Percentiles rank a stretch among this genome's conserved stretches.
These are phyloP conservation scores for Mortierella claussenii DNA, from an alignment of 192 early-diverging fungal genomes.

Conservation along the genomic window DNA sequence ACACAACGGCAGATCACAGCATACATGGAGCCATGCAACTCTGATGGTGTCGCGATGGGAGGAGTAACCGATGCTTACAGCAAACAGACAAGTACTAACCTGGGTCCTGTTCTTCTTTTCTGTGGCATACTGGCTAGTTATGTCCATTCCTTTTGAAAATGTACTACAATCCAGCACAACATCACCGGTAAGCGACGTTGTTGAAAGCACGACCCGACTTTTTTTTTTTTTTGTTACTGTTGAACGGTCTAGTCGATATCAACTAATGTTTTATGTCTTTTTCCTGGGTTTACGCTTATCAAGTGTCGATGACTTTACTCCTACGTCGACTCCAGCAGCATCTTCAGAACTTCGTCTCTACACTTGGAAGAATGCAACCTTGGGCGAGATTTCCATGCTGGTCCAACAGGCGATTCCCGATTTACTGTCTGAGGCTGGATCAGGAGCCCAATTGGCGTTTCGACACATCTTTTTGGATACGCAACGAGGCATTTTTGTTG, in stretches of 20 bases:
- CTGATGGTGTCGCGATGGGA: not conserved
- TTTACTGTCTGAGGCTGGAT: constrained; percentile 5
- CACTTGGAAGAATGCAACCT: constrained; percentile 50
- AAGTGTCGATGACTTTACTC: constrained; percentile 25
- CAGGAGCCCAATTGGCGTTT: constrained; percentile 23
- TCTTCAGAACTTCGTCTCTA: constrained; percentile 35
- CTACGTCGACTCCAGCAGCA: constrained; percentile 14
- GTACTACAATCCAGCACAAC: constrained; percentile 29
- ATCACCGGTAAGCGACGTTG: constrained; percentile 16
- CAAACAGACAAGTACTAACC: not conserved
- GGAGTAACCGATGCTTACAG: not conserved
- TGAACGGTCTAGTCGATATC: not conserved
- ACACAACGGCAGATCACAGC: too few relatives aligned
- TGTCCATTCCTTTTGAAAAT: constrained; percentile 42
- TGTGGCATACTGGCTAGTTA: not conserved
- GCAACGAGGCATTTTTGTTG: constrained; percentile 9
- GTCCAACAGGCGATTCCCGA: constrained; percentile 44
- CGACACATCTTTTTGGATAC: constrained; percentile 36
- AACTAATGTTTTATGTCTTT: not conserved
- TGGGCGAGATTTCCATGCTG: constrained; percentile 30
- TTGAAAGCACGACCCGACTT: not conserved
- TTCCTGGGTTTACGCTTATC: not conserved
- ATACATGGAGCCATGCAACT: not conserved
- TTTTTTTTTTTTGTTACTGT: too few relatives aligned
- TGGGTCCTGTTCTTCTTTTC: not conserved